A percentile compares a stretch with the other conserved stretches of the same genome.
Conservation (phyloP, 495 filamentous ascomycete species). For the Penicillium steckii region DNA sequence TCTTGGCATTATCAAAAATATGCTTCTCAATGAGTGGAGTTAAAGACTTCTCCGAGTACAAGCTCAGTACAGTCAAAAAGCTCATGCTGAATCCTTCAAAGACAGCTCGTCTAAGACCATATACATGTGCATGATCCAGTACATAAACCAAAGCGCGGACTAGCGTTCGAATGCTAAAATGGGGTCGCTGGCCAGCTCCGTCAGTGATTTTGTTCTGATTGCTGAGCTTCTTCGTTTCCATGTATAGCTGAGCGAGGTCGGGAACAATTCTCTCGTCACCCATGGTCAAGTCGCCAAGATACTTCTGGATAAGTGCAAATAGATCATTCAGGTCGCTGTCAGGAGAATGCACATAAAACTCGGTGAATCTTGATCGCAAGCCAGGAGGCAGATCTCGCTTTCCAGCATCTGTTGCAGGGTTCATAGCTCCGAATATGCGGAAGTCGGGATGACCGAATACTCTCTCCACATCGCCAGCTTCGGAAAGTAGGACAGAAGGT, state of each 20-base stretch:
- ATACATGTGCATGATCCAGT: slow-evolving; percentile 75
- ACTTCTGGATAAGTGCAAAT: slow-evolving; percentile 77
- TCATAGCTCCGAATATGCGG: slow-evolving; percentile 97
- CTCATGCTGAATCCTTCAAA: slow-evolving; percentile 99
- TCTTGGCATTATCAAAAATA: slow-evolving; percentile 65
- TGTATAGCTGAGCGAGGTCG: slow-evolving; percentile 81
- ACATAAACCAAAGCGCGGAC: slow-evolving; percentile 88
- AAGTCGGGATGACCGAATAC: slow-evolving; percentile 90
- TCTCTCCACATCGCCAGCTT: slow-evolving; percentile 86
- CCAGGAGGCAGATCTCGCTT: slow-evolving; percentile 90
- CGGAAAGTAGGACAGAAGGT: slow-evolving; percentile 83
- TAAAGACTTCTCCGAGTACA: slow-evolving; percentile 73
- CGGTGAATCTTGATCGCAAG: slow-evolving; percentile 84
- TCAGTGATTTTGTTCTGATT: slow-evolving; percentile 84
- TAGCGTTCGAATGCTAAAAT: slow-evolving; percentile 94
- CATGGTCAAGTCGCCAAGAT: slow-evolving; percentile 68
- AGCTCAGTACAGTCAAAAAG: slow-evolving; percentile 82
- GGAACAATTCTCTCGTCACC: slow-evolving; percentile 64
- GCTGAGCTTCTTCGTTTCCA: slow-evolving; percentile 79
- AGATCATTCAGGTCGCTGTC: slow-evolving; percentile 83
- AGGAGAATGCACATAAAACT: slow-evolving; percentile 86
- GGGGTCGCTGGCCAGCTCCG: slow-evolving; percentile 87
- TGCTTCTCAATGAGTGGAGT: slow-evolving; percentile 78
- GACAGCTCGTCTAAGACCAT: slow-evolving; percentile 82
- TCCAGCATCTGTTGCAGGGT: slow-evolving; percentile 94